Evolutionary conservation across 1,139 yeast genomes (phyloP), one percentile per base, ranked within the genome.

Genomic region (Candida tropicalis): DNA sequence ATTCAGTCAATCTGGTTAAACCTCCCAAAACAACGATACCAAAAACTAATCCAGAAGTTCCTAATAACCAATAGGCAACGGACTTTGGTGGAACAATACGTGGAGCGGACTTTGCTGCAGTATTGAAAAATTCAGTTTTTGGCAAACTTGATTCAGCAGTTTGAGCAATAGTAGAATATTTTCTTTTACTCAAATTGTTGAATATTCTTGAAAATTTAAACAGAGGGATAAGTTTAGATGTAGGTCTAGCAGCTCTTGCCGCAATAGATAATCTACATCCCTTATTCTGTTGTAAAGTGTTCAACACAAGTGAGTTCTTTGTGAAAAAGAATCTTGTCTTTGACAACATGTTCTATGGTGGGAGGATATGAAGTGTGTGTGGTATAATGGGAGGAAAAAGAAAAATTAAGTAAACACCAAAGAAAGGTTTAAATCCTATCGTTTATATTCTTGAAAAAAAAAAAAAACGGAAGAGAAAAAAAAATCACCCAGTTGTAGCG

Each of bases 21-120:
- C 99, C 99, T 40, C 99, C 99, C 5, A 95, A 73, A n/a, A 95
- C 85, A 12, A 93, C 98, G 48, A 95, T 95, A 35, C 96, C 97
- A 63, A 93, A 93, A 2, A 95, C 97, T 23, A 93, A 71, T 1
- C 88, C 84, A 1, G 98, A 87, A 1, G 95, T 84, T n/a, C 95
- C 95, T 13, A 93, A 67, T 41, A 95, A 75, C 91, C 98, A 87
- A 60, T 86, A 87, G 0, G 96, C 97, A 5, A 88, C 93, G 23
- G 67, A 57, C 49, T 74, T 81, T 42, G 69, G 61, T 2, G 82
- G 69, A 28, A 65, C 55, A 2, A 56, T 31, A 29, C 27, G 40
- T 44, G 8, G 60, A n/a, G 37, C 17, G n/a, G 39, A 59, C n/a
- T n/a, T n/a, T 9, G 44, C 46, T 8, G 17, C 12, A 11, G 45